Percentiles rank a stretch among this genome's conserved stretches.
phyloP scores from a whole-genome alignment of 2,329 filamentous ascomycete genomes.

The Sporothrix luriei region DNA sequence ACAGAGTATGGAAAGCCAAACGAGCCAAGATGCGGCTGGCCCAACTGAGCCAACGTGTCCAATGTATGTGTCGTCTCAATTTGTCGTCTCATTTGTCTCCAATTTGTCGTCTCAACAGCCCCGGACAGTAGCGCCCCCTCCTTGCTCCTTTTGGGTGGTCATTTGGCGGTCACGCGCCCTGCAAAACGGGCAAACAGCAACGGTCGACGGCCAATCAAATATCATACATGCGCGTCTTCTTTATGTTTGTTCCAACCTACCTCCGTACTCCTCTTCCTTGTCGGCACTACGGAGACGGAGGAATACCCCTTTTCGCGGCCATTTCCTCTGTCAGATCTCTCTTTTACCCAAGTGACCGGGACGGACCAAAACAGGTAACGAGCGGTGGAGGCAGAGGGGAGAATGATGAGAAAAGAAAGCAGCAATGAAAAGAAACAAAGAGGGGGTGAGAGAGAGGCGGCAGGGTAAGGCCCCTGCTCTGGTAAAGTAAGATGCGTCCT shows the following conservation, averaged over 20 bases:
- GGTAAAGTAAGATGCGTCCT: too few relatives aligned
- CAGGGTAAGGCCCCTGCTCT: too few relatives aligned
- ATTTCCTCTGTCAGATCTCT: slow-evolving; percentile 5
- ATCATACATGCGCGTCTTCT: not conserved
- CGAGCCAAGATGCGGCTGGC: too few relatives aligned
- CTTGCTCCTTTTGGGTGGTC: not conserved
- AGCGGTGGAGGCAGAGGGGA: not conserved
- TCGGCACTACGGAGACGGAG: too few relatives aligned
- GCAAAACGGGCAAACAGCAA: not conserved
- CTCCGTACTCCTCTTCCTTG: too few relatives aligned
- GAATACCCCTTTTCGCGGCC: too few relatives aligned
- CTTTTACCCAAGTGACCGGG: slow-evolving; percentile 15
- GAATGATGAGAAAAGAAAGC: not conserved
- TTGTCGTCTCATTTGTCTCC: too few relatives aligned
- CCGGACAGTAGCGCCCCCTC: not conserved
- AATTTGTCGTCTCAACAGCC: not conserved
- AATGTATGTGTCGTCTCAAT: slow-evolving; percentile 1
- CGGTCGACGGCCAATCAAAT: not conserved
- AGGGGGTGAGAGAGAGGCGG: not conserved
- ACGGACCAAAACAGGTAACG: slow-evolving; percentile 4
- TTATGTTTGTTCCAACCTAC: not conserved
- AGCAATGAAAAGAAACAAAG: not conserved
- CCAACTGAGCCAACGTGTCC: too few relatives aligned
- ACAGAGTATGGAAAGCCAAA: too few relatives aligned
- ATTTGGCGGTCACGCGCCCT: slow-evolving; percentile 16